Percentiles rank a stretch among this genome's conserved stretches.
Evolutionary conservation across 2,329 filamentous ascomycete genomes (phyloP).

Genomic region (Xylaria multiplex): DNA sequence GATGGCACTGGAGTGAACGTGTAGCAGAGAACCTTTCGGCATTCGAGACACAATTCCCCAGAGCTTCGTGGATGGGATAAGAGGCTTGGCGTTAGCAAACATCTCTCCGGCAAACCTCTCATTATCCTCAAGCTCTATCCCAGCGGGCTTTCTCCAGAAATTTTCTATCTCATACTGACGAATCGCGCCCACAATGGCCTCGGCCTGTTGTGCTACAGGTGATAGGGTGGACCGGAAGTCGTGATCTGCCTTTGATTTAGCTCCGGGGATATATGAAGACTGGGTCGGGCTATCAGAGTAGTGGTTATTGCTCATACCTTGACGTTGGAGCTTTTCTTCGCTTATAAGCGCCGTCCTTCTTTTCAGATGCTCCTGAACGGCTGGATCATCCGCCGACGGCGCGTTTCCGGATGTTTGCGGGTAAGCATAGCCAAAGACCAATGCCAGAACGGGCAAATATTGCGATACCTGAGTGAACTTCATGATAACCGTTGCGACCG

Average conservation of each 20-base stretch:
- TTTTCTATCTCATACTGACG: constrained; percentile 34
- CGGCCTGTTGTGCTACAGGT: constrained; percentile 28
- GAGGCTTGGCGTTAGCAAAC: constrained; percentile 32
- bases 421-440: constrained; percentile 9
- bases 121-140: constrained; percentile 24
- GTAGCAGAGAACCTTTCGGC: constrained; percentile 37
- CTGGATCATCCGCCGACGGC: constrained; percentile 6
- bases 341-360: constrained; percentile 26
- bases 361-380: constrained; percentile 24
- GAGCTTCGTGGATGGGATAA: constrained; percentile 33
- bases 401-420: background rate
- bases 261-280: background rate
- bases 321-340: constrained; percentile 23
- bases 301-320: constrained; percentile 16
- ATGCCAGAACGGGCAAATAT: constrained; percentile 12
- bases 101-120: constrained; percentile 35
- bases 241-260: constrained; percentile 24
- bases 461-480: constrained; percentile 11
- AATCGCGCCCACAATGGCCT: constrained; percentile 32
- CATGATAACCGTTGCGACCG: constrained; percentile 2
- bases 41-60: constrained; percentile 35
- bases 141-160: constrained; percentile 27
- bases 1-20: constrained; percentile 33
- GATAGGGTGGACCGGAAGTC: constrained; percentile 30
- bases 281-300: constrained; percentile 1